Percentiles rank a stretch among this genome's conserved stretches.
Conservation (phyloP, 2,329 filamentous ascomycete genomes). For the Hortaea sp. region DNA sequence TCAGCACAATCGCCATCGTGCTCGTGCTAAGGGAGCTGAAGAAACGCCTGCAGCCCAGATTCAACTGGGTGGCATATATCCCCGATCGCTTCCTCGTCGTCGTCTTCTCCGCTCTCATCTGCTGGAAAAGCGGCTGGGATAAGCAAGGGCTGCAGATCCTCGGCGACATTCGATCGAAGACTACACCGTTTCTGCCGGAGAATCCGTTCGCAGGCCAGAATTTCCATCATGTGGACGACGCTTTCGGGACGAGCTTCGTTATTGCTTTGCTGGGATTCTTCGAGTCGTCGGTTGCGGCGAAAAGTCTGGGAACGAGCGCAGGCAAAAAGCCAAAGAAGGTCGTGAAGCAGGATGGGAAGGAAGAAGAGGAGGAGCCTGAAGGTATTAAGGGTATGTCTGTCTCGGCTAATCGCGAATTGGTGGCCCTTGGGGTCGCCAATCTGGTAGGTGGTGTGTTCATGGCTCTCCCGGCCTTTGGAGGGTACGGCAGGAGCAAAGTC, state of each 20-base stretch:
- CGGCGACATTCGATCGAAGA: constrained; percentile 64
- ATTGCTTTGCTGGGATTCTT: constrained; percentile 97
- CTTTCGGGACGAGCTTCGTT: constrained; percentile 83
- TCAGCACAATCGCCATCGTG: constrained; percentile 73
- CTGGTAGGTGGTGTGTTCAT: constrained; percentile 86
- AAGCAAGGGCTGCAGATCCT: constrained; percentile 70
- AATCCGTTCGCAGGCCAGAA: constrained; percentile 74
- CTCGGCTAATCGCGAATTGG: constrained; percentile 85
- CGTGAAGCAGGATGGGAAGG: constrained; percentile 29
- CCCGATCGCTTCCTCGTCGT: constrained; percentile 89
- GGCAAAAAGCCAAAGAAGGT: constrained; percentile 41
- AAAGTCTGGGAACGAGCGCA: constrained; percentile 55
- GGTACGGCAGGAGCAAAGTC: constrained; percentile 91
- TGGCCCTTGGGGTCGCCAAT: constrained; percentile 84
- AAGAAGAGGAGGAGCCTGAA: constrained; percentile 23
- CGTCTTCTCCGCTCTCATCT: constrained; percentile 68
- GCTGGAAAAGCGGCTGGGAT: constrained; percentile 70
- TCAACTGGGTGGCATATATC: constrained; percentile 72
- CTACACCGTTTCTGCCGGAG: constrained; percentile 65
- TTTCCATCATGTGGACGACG: constrained; percentile 72
- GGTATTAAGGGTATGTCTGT: constrained; percentile 70
- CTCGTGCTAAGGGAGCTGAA: constrained; percentile 81
- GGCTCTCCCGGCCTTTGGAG: constrained; percentile 86
- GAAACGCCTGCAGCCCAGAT: constrained; percentile 65
- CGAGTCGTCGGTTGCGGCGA: constrained; percentile 91